Evolutionary conservation across 2,329 filamentous ascomycete species (phyloP), one percentile per base, ranked within the genome.

Genomic region (Fusarium illudens): DNA sequence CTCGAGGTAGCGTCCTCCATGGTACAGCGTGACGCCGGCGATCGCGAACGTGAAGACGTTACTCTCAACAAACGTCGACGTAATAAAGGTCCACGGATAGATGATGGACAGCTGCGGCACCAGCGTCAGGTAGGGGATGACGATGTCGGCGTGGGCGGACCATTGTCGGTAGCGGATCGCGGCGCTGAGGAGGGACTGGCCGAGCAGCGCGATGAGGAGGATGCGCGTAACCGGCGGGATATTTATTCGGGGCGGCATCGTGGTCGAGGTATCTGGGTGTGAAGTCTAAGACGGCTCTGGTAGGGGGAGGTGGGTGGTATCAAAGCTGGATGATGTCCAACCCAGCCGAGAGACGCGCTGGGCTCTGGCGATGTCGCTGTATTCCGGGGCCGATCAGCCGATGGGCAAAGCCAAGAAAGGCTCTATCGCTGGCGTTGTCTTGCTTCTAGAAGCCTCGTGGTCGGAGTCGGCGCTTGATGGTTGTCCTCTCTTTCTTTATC

Each of bases 1-100:
- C 85, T 99, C 96, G 20, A 99, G 87, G 79, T 99, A 99, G 73
- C 94, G 89, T 10, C 96, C 96, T 58, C 95, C 95, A 82, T 97
- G 93, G 79, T 94, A 97, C 56, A 98, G 81, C 1, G 94, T 94
- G 42, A 90, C 83, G 27, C 86, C 90, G 49, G 93, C 93, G 60
- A 97, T 88, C 25, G 88, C 81, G 42, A 97, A 84, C 11, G 93
- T 97, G 75, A 97, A 92, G 73, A 98, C 84, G 78, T 98, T 98
- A 79, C 93, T 92, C 82, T 99, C 96, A 50, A 97, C 93, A 59
- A 97, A 86, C 0, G 94, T 92, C 3, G 94, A 91, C 3, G 92
- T 92, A 58, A 96, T 74, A 68, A 97, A 91, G 1, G 94, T 96
- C 96, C 96, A 99, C 1, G 96, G 96, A 76, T 97, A 97, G 75